A percentile compares a stretch with the other conserved stretches of the same genome.
Conservation (phyloP, 2,329 filamentous ascomycete species). For the Bretziella fagacearum region DNA sequence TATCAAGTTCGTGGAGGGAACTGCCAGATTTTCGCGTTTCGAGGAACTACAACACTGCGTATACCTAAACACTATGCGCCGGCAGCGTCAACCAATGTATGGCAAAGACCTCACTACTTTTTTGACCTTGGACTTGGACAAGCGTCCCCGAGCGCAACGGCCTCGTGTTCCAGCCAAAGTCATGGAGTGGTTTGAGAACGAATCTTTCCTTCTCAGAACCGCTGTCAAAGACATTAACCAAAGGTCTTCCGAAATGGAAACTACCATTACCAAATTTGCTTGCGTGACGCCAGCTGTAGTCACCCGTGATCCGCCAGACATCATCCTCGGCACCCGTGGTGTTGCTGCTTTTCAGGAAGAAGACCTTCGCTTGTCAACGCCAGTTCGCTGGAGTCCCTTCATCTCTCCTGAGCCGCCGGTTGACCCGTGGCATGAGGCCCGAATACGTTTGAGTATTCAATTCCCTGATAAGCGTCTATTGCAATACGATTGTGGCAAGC, state of each 20-base stretch:
- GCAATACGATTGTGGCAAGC: slow-evolving; percentile 94
- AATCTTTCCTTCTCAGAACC: slow-evolving; percentile 43
- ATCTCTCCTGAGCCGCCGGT: slow-evolving; percentile 37
- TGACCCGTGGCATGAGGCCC: slow-evolving; percentile 86
- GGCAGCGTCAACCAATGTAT: slow-evolving; percentile 66
- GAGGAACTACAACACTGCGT: slow-evolving; percentile 67
- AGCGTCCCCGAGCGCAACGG: slow-evolving; percentile 40
- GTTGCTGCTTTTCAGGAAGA: slow-evolving; percentile 39
- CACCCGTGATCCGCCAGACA: slow-evolving; percentile 54
- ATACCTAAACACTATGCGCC: slow-evolving; percentile 64
- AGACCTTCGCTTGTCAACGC: slow-evolving; percentile 40
- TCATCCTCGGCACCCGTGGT: slow-evolving; percentile 46
- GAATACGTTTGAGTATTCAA: slow-evolving; percentile 83
- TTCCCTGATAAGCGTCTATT: slow-evolving; percentile 94
- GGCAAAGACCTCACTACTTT: slow-evolving; percentile 63
- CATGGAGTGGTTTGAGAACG: slow-evolving; percentile 59
- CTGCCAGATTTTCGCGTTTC: slow-evolving; percentile 49
- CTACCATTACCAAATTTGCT: slow-evolving; percentile 68
- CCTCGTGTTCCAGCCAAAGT: slow-evolving; percentile 45
- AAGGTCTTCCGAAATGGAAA: slow-evolving; percentile 55
- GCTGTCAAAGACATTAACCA: slow-evolving; percentile 61
- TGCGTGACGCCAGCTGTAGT: slow-evolving; percentile 84
- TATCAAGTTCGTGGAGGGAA: slow-evolving; percentile 55
- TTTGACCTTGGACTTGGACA: slow-evolving; percentile 45
- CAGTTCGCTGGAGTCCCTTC: slow-evolving; percentile 37